These are phyloP conservation scores for Coniochaeta ligniaria DNA, from an alignment of 2,329 filamentous ascomycete species.

Conservation along the genomic window DNA sequence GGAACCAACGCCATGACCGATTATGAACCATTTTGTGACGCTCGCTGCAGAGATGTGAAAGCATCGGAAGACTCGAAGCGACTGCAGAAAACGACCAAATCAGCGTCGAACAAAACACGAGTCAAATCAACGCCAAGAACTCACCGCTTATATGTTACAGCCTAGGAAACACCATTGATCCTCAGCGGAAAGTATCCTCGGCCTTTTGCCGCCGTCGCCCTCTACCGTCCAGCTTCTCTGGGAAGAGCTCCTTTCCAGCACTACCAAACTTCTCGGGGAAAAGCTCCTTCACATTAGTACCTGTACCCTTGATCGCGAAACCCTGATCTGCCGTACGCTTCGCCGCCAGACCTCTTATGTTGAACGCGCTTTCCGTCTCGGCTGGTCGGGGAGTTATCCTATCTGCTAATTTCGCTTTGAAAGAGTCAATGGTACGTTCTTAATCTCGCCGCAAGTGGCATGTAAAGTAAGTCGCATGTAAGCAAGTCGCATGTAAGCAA, in stretches of 20 bases:
- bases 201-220: conserved; percentile 57
- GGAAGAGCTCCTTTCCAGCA: conserved; percentile 63
- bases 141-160: conserved; percentile 6
- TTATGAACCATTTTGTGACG: neutral
- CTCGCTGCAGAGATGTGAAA: neutral
- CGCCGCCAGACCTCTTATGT: conserved; percentile 51
- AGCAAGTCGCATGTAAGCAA: neutral
- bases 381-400: conserved; percentile 23
- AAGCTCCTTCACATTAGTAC: conserved; percentile 53
- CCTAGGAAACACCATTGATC: conserved; percentile 2
- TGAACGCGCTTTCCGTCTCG: conserved; percentile 33
- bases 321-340: conserved; percentile 38
- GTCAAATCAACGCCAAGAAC: neutral
- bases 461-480: neutral
- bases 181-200: conserved; percentile 64
- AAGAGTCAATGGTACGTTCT: conserved; percentile 10
- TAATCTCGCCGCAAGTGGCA: neutral
- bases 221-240: conserved; percentile 50
- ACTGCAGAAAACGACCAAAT: neutral
- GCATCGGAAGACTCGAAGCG: neutral
- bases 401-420: conserved; percentile 23
- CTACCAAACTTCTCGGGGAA: conserved; percentile 63
- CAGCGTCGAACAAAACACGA: neutral
- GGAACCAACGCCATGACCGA: neutral
- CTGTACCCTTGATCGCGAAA: conserved; percentile 61